A percentile compares a stretch with the other conserved stretches of the same genome.
These are phyloP conservation scores for Cerioporus squamosus DNA, from an alignment of 1,284 basidiomycete species.

Conservation along the genomic window DNA sequence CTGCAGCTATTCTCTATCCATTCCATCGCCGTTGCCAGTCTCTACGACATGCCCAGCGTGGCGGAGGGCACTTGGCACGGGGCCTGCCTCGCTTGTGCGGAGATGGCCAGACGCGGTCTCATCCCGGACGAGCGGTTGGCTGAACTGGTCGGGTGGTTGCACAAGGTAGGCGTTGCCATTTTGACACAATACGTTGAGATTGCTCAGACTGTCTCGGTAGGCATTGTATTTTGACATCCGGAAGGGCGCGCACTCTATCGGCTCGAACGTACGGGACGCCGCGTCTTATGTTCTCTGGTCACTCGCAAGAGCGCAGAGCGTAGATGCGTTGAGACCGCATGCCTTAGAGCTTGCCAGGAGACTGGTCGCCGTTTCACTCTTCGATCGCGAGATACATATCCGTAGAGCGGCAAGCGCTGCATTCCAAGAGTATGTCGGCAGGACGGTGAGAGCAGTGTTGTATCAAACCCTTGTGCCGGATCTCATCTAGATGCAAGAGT, in stretches of 20 bases:
- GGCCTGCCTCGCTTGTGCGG: constrained; percentile 90
- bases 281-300: constrained; percentile 97
- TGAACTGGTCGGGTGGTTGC: constrained; percentile 76
- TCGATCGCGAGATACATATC: constrained; percentile 94
- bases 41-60: constrained; percentile 75
- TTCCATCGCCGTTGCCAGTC: constrained; percentile 56
- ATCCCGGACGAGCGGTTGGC: constrained; percentile 61
- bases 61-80: constrained; percentile 96
- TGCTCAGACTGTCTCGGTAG: constrained; percentile 42
- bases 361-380: constrained; percentile 81
- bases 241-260: constrained; percentile 91
- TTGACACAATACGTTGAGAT: constrained; percentile 9
- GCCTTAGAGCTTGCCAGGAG: constrained; percentile 69
- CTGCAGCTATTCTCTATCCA: constrained; percentile 74
- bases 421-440: constrained; percentile 96
- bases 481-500: constrained; percentile 50
- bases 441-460: constrained; percentile 64
- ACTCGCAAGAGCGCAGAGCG: constrained; percentile 78
- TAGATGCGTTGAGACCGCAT: constrained; percentile 63
- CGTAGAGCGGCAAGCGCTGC: constrained; percentile 97
- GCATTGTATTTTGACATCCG: constrained; percentile 93
- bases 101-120: constrained; percentile 86
- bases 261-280: constrained; percentile 93
- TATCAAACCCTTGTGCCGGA: too few relatives aligned
- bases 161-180: constrained; percentile 57